Evolutionary conservation across 2,329 filamentous ascomycete genomes (phyloP).

Genomic region (Fusarium nodosum): DNA sequence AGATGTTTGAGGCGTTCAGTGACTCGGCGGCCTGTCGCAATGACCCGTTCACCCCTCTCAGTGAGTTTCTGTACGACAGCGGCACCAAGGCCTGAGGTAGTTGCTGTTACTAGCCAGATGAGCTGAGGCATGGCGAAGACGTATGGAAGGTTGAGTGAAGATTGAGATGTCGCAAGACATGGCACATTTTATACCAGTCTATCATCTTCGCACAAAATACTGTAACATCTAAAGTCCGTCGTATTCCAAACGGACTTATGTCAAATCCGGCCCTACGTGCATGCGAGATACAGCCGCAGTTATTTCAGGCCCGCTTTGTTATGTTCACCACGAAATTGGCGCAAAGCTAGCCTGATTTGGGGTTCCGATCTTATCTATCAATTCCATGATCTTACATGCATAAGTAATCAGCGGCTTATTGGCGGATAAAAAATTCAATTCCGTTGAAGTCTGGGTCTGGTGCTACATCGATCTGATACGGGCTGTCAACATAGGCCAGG

Average conservation of each 20-base stretch:
- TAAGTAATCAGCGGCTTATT: background rate
- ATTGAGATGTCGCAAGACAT: background rate
- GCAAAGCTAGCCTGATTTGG: constrained; percentile 22
- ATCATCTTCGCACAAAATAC: background rate
- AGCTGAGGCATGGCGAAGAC: constrained; percentile 2
- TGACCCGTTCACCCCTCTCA: constrained; percentile 10
- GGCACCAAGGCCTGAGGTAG: constrained; percentile 20
- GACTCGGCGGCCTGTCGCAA: constrained; percentile 15
- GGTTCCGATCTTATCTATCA: background rate
- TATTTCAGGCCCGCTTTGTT: background rate
- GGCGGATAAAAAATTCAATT: background rate
- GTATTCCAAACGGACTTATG: background rate
- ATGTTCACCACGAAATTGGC: background rate
- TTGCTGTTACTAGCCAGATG: constrained; percentile 20
- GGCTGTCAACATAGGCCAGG: background rate
- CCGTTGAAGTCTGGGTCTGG: background rate
- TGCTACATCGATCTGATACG: background rate
- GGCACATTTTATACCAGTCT: constrained; percentile 5
- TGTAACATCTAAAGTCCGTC: background rate
- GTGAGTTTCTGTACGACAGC: constrained; percentile 15
- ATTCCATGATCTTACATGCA: constrained; percentile 15
- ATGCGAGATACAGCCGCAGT: background rate
- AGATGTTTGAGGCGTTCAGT: constrained; percentile 6
- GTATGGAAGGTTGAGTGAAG: background rate
- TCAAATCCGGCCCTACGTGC: background rate